phyloP scores from a whole-genome alignment of 768 basidiomycete species.

The Mycena metata region DNA sequence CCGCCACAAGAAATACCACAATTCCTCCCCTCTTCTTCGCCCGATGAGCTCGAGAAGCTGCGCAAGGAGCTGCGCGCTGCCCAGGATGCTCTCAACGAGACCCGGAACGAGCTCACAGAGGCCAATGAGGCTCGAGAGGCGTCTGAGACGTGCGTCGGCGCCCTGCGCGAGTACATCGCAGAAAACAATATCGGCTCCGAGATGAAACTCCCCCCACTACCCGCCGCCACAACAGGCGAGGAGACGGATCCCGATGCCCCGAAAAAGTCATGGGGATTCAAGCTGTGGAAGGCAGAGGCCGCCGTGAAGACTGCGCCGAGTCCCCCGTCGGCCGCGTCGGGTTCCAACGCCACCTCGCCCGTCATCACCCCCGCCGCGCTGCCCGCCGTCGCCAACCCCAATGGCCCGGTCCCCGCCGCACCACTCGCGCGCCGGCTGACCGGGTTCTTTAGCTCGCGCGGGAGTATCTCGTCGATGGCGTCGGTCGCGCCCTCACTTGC shows the following conservation, averaged over 20 bases:
- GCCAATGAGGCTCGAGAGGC: constrained; percentile 89
- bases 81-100: constrained; percentile 72
- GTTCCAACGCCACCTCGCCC: constrained; percentile 43
- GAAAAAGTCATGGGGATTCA: constrained; percentile 69
- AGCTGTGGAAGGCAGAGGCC: constrained; percentile 70
- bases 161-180: constrained; percentile 85
- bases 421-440: constrained; percentile 71
- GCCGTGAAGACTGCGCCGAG: constrained; percentile 43
- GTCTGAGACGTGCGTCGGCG: constrained; percentile 86
- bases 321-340: constrained; percentile 38
- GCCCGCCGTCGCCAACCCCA: constrained; percentile 29
- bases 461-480: constrained; percentile 64
- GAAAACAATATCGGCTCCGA: constrained; percentile 74
- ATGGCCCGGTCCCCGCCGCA: constrained; percentile 42
- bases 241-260: constrained; percentile 41
- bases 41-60: constrained; percentile 67
- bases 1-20: constrained; percentile 46
- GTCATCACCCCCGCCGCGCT: constrained; percentile 45
- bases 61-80: constrained; percentile 70
- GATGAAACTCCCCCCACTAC: constrained; percentile 58
- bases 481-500: constrained; percentile 43
- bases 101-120: constrained; percentile 78
- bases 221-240: constrained; percentile 54
- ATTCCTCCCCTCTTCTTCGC: constrained; percentile 33
- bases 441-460: constrained; percentile 75